These are phyloP conservation scores for Talaromyces sp. DNA, from an alignment of 2,329 filamentous ascomycete species.

Conservation along the genomic window DNA sequence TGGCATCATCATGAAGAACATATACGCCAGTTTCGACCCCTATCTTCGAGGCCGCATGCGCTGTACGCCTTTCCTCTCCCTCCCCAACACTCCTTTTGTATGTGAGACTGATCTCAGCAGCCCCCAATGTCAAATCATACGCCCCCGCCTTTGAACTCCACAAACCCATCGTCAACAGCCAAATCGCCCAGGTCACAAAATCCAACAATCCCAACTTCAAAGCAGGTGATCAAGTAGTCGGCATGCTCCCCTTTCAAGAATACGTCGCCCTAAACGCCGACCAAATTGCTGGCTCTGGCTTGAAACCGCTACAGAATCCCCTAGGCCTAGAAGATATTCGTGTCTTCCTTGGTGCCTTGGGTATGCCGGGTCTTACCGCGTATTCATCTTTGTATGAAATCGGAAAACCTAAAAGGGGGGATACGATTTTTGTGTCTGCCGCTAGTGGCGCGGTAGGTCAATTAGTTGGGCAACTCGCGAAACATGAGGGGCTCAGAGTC, in stretches of 20 bases:
- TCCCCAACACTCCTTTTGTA: background rate
- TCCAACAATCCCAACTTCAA: constrained; percentile 64
- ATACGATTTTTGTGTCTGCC: constrained; percentile 79
- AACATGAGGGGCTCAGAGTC: constrained; percentile 74
- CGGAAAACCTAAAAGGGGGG: constrained; percentile 70
- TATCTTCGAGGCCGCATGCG: constrained; percentile 84
- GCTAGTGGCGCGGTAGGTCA: constrained; percentile 81
- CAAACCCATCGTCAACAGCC: constrained; percentile 63
- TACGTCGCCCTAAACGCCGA: constrained; percentile 60
- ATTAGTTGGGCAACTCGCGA: constrained; percentile 78
- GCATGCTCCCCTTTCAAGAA: constrained; percentile 62
- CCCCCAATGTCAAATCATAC: constrained; percentile 64
- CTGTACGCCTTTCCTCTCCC: constrained; percentile 26
- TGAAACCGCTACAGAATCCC: constrained; percentile 66
- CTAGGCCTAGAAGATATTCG: constrained; percentile 48
- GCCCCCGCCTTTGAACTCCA: constrained; percentile 60
- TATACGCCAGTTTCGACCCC: constrained; percentile 77
- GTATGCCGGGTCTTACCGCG: constrained; percentile 75
- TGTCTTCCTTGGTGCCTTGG: constrained; percentile 71
- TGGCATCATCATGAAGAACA: constrained; percentile 67
- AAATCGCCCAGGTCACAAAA: constrained; percentile 68
- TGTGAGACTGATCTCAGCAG: constrained; percentile 9
- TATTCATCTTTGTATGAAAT: constrained; percentile 74
- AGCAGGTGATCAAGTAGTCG: constrained; percentile 65
- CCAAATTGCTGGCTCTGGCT: constrained; percentile 24